Conservation (phyloP, 2,329 filamentous ascomycete species). For the Ascochyta clinopodiicola region DNA sequence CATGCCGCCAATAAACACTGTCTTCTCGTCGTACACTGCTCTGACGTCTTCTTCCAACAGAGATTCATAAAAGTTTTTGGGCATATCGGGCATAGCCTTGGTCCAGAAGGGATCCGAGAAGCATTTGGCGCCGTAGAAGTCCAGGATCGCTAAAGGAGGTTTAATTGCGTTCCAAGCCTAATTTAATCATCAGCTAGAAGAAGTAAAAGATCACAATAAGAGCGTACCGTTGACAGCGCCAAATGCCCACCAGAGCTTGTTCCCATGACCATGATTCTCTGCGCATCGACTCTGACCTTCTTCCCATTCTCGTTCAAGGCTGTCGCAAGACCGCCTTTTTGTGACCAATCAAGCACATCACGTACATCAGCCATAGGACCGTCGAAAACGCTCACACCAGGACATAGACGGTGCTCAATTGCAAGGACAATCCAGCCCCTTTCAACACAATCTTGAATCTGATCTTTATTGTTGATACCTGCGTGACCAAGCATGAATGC, state of each 20-base stretch:
- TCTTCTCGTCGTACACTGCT: slow-evolving; percentile 8
- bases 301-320: not conserved
- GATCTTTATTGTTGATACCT: slow-evolving; percentile 18
- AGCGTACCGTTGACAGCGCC: slow-evolving; percentile 14
- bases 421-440: slow-evolving; percentile 19
- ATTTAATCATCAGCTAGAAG: not conserved
- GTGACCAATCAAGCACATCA: slow-evolving; percentile 18
- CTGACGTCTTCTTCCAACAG: not conserved
- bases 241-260: slow-evolving; percentile 23
- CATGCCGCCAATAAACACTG: slow-evolving; percentile 20
- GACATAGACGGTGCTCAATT: slow-evolving; percentile 23
- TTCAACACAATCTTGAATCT: slow-evolving; percentile 20
- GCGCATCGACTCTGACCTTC: not conserved
- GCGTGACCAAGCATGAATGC: slow-evolving; percentile 24
- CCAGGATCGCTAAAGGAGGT: slow-evolving; percentile 17
- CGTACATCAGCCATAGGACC: slow-evolving; percentile 23
- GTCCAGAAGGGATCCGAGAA: slow-evolving; percentile 23
- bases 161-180: slow-evolving; percentile 14
- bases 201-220: no score
- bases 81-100: slow-evolving; percentile 7
- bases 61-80: slow-evolving; percentile 2
- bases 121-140: slow-evolving; percentile 25
- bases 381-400: slow-evolving; percentile 19
- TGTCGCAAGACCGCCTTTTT: slow-evolving; percentile 13
- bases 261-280: slow-evolving; percentile 17